Evolutionary conservation across 495 filamentous ascomycete genomes (phyloP).

Genomic region (Tuber magnatum): DNA sequence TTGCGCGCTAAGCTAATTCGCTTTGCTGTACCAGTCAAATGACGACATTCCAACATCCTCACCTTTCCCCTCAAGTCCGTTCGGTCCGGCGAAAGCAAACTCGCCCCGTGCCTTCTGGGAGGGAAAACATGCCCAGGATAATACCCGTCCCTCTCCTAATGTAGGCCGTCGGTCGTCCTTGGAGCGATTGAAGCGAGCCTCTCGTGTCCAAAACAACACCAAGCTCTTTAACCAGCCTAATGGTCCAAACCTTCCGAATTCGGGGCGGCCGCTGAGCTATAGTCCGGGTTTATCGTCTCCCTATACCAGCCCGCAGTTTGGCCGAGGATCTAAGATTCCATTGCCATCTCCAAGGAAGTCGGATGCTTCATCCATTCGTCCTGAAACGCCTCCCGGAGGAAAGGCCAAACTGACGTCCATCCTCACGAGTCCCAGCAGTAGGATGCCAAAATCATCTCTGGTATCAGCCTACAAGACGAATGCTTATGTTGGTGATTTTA

Average conservation of each 20-base stretch:
- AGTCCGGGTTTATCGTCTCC: constrained; percentile 21
- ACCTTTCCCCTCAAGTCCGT: constrained; percentile 29
- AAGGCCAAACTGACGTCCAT: constrained; percentile 49
- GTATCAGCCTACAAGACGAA: constrained; percentile 63
- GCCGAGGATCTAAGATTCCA: constrained; percentile 47
- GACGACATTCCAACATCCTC: constrained; percentile 36
- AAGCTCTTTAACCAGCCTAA: constrained; percentile 93
- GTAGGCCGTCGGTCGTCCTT: constrained; percentile 75
- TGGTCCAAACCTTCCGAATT: constrained; percentile 62
- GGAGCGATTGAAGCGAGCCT: constrained; percentile 85
- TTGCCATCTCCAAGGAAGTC: constrained; percentile 26
- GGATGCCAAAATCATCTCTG: constrained; percentile 82
- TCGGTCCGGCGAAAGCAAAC: constrained; percentile 20
- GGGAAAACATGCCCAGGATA: constrained; percentile 31
- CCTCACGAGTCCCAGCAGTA: constrained; percentile 59
- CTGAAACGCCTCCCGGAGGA: constrained; percentile 43
- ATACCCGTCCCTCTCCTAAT: constrained; percentile 49
- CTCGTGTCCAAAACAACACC: constrained; percentile 91
- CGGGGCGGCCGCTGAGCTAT: constrained; percentile 65
- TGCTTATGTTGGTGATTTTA: constrained; percentile 58
- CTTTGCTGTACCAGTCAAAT: constrained; percentile 24
- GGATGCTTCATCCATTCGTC: constrained; percentile 16
- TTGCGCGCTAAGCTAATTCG: background rate
- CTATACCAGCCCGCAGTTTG: constrained; percentile 47
- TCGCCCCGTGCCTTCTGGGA: constrained; percentile 38